Conservation (phyloP, 805 yeast species). For the Starmerella sp. region DNA sequence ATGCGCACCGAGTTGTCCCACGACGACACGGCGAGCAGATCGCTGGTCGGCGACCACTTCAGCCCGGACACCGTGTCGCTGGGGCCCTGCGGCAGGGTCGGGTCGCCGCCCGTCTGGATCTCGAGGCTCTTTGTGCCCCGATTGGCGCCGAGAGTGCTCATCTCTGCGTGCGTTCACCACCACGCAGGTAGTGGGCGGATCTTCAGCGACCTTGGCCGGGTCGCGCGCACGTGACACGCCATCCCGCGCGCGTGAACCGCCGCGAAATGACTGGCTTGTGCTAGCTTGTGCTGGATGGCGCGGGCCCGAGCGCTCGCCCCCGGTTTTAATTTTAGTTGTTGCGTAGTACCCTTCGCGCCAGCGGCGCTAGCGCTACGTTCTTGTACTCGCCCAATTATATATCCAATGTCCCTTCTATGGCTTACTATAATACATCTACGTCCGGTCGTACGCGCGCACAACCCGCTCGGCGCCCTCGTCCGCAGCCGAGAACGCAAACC, state of each 20-base stretch:
- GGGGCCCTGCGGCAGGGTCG: constrained; percentile 20
- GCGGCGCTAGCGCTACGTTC: no score
- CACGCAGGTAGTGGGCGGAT: no score
- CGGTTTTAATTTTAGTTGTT: no score
- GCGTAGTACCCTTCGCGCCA: no score
- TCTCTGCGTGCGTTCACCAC: background rate
- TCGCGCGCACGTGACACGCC: no score
- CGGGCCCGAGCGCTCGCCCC: no score
- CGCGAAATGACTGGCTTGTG: no score
- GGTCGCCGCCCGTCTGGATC: constrained; percentile 11
- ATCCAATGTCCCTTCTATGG: no score
- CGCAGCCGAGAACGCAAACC: constrained; percentile 94
- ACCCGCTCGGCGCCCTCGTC: constrained; percentile 89
- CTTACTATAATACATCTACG: background rate
- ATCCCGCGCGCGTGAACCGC: no score
- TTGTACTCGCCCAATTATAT: no score
- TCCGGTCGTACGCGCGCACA: constrained; percentile 72
- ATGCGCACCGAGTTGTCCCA: constrained; percentile 95
- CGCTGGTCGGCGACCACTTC: constrained; percentile 78
- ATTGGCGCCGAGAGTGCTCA: constrained; percentile 1
- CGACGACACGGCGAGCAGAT: constrained; percentile 66
- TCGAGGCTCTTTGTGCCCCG: constrained; percentile 11
- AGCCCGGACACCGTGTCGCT: constrained; percentile 73
- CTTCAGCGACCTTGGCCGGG: no score
- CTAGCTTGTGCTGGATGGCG: no score